Conservation (phyloP, 352 stramenopile species). For the Saprolegnia diclina region DNA sequence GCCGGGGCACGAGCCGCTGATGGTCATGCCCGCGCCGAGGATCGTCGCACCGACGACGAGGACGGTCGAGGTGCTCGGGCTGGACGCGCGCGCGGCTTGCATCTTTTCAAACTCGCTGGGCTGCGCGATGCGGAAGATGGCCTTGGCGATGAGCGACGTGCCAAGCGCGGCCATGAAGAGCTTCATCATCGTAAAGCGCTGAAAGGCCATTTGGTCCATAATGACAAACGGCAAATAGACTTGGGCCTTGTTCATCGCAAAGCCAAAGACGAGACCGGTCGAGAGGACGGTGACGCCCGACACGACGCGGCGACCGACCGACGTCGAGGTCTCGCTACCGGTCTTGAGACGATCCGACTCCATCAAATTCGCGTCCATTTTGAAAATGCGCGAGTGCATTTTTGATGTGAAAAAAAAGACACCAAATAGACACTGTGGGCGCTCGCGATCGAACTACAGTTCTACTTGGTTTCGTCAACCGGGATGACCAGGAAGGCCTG, state of each 20-base stretch:
- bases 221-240: conserved; percentile 29
- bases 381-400: too few species aligned
- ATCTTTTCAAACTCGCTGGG: conserved; percentile 27
- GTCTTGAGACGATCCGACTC: too few species aligned
- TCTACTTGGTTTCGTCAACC: too few species aligned
- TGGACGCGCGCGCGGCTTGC: conserved; percentile 15
- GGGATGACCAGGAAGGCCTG: too few species aligned
- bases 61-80: conserved; percentile 23
- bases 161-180: conserved; percentile 29
- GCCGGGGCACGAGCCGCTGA: conserved; percentile 13
- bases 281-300: conserved; percentile 4
- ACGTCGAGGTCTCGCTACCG: too few species aligned
- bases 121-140: conserved; percentile 20
- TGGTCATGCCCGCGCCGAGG: conserved; percentile 24
- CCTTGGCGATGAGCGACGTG: conserved; percentile 21
- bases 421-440: too few species aligned
- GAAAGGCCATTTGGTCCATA: conserved; percentile 28
- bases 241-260: conserved; percentile 31
- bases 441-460: too few species aligned
- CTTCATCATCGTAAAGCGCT: conserved; percentile 31
- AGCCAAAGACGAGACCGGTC: conserved; percentile 28
- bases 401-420: too few species aligned
- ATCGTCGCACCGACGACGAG: conserved; percentile 27
- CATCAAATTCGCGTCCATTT: too few species aligned
- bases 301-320: neutral